These are phyloP conservation scores for Globisporangium spiculum DNA, from an alignment of 352 stramenopile species.

Conservation along the genomic window DNA sequence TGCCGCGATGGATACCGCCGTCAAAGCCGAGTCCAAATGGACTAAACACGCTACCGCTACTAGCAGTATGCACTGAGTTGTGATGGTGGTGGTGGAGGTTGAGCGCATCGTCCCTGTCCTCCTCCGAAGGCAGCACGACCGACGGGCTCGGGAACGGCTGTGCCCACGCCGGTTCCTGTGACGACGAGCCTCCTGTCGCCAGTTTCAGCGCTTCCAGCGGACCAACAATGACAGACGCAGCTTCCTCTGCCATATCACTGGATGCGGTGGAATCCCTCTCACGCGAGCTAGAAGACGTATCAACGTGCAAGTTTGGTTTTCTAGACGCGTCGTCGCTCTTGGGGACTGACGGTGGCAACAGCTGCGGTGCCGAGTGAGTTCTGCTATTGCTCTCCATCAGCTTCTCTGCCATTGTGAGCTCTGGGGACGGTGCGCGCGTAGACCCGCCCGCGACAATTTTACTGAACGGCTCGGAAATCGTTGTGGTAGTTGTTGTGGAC, in stretches of 20 bases:
- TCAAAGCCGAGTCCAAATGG: slow-evolving; percentile 77
- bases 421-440: slow-evolving; percentile 15
- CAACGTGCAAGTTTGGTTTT: slow-evolving; percentile 48
- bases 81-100: background rate
- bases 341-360: background rate
- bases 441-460: slow-evolving; percentile 40
- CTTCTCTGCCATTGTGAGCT: slow-evolving; percentile 16
- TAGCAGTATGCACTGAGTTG: background rate
- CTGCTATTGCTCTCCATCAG: slow-evolving; percentile 5
- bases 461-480: slow-evolving; percentile 37
- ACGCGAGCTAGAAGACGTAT: slow-evolving; percentile 35
- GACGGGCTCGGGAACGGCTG: slow-evolving; percentile 61
- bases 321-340: slow-evolving; percentile 13
- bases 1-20: slow-evolving; percentile 49
- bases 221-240: slow-evolving; percentile 37
- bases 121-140: slow-evolving; percentile 26
- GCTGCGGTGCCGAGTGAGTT: background rate
- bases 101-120: slow-evolving; percentile 29
- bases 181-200: slow-evolving; percentile 47
- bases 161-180: slow-evolving; percentile 62
- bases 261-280: background rate
- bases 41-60: slow-evolving; percentile 44
- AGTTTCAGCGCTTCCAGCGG: slow-evolving; percentile 73
- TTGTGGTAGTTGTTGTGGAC: background rate
- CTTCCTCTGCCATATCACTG: slow-evolving; percentile 10